These are phyloP conservation scores for Kluyveromyces starmeri DNA, from an alignment of 805 yeast species.

Conservation along the genomic window DNA sequence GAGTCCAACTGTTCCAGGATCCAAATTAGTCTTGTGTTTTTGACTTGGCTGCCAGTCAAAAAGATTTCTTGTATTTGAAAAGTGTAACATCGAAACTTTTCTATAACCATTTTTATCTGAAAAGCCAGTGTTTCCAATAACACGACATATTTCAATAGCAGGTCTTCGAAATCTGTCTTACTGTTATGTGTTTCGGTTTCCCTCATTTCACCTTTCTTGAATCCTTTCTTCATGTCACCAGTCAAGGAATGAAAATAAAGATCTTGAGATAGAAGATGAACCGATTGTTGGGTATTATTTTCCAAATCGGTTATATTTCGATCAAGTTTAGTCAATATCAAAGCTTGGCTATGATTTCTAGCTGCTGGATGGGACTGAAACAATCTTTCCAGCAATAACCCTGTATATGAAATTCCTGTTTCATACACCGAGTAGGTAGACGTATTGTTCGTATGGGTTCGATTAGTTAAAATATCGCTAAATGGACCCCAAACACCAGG, in stretches of 20 bases:
- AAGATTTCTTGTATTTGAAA: slow-evolving; percentile 27
- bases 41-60: slow-evolving; percentile 49
- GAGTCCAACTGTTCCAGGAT: slow-evolving; percentile 24
- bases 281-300: slow-evolving; percentile 7
- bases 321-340: slow-evolving; percentile 21
- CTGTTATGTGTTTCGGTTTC: no score
- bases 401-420: slow-evolving; percentile 54
- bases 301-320: slow-evolving; percentile 12
- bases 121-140: slow-evolving; percentile 43
- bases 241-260: no score
- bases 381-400: slow-evolving; percentile 41
- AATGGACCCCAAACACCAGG: slow-evolving; percentile 60
- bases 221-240: no score
- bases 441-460: slow-evolving; percentile 6
- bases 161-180: slow-evolving; percentile 21
- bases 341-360: slow-evolving; percentile 6
- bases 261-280: slow-evolving; percentile 28
- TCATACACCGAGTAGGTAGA: slow-evolving; percentile 33
- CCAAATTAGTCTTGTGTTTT: slow-evolving; percentile 34
- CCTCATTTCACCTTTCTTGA: no score
- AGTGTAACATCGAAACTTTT: slow-evolving; percentile 13
- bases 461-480: slow-evolving; percentile 23
- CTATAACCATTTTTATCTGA: slow-evolving; percentile 38
- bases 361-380: slow-evolving; percentile 36
- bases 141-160: slow-evolving; percentile 37